Evolutionary conservation across 1,284 basidiomycete genomes (phyloP).

Genomic region (Cutaneotrichosporon mucoides): DNA sequence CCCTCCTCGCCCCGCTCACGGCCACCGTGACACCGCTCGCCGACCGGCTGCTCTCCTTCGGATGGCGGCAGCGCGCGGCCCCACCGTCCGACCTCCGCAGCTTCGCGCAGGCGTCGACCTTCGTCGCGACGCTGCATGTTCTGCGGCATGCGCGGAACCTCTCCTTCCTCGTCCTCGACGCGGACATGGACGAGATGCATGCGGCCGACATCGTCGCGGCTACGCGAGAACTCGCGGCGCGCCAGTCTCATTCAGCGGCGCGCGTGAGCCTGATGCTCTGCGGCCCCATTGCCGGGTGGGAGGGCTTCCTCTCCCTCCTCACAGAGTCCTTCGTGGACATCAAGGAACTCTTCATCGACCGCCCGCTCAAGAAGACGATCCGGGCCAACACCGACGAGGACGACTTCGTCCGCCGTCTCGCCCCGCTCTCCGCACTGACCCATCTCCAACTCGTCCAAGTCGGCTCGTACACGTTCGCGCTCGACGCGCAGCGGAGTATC

Average conservation of each 20-base stretch:
- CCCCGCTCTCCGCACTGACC: constrained; percentile 26
- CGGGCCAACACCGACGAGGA: constrained; percentile 23
- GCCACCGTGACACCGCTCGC: constrained; percentile 16
- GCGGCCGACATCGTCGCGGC: constrained; percentile 31
- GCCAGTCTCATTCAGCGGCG: constrained; percentile 21
- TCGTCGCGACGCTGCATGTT: constrained; percentile 38
- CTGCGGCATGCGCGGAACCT: constrained; percentile 35
- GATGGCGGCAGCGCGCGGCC: constrained; percentile 41
- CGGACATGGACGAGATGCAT: constrained; percentile 36
- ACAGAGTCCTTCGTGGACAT: constrained; percentile 31
- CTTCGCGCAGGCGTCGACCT: constrained; percentile 36
- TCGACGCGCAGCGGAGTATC: constrained; percentile 22
- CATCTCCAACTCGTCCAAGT: constrained; percentile 40
- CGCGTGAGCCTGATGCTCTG: constrained; percentile 39
- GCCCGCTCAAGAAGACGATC: constrained; percentile 33
- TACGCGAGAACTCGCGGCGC: constrained; percentile 24
- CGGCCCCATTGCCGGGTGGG: constrained; percentile 42
- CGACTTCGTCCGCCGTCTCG: constrained; percentile 31
- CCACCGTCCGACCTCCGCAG: constrained; percentile 28
- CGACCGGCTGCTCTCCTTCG: constrained; percentile 35
- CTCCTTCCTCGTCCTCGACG: constrained; percentile 42
- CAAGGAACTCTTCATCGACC: constrained; percentile 44
- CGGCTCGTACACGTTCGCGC: constrained; percentile 38
- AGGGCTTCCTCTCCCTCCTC: constrained; percentile 33
- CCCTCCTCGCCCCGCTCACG: constrained; percentile 5